Conservation (phyloP, 2,329 filamentous ascomycete genomes). For the Fusarium albosuccineum region DNA sequence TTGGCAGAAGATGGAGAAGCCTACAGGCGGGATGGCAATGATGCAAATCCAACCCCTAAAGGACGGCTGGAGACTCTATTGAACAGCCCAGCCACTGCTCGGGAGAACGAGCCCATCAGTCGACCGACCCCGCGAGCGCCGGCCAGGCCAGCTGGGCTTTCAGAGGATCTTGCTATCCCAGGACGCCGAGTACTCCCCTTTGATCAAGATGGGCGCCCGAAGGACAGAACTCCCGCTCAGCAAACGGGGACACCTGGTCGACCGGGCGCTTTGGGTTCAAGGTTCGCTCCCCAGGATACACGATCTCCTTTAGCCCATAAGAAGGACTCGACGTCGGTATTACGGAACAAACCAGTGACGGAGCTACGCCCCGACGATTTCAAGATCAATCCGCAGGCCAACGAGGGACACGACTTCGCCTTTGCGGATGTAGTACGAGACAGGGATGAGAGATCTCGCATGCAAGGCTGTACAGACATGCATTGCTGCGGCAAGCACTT, state of each 20-base stretch:
- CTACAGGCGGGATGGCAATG: conserved; percentile 40
- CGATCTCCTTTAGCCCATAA: conserved; percentile 34
- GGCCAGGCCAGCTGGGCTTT: conserved; percentile 23
- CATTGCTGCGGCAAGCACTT: conserved; percentile 83
- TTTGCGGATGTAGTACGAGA: conserved; percentile 81
- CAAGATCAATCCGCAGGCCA: conserved; percentile 81
- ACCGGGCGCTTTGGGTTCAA: conserved; percentile 14
- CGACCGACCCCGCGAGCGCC: conserved; percentile 44
- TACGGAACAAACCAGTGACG: conserved; percentile 69
- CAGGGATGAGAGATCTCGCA: conserved; percentile 74
- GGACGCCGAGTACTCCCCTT: conserved; percentile 59
- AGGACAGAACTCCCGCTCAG: conserved; percentile 28
- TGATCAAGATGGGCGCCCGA: conserved; percentile 31
- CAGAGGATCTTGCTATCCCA: conserved; percentile 50
- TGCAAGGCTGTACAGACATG: conserved; percentile 80
- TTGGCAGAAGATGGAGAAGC: conserved; percentile 64
- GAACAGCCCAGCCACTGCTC: conserved; percentile 44
- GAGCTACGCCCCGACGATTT: conserved; percentile 79
- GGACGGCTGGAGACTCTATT: conserved; percentile 52
- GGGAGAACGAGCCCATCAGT: conserved; percentile 42
- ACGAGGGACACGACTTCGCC: conserved; percentile 78
- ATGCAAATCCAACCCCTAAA: conserved; percentile 33
- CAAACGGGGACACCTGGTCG: conserved; percentile 19
- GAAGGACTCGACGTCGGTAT: conserved; percentile 50
- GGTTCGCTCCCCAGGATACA: conserved; percentile 22